phyloP scores from a whole-genome alignment of 345 rosid genomes.

The Cardamine chenopodiifolia region DNA sequence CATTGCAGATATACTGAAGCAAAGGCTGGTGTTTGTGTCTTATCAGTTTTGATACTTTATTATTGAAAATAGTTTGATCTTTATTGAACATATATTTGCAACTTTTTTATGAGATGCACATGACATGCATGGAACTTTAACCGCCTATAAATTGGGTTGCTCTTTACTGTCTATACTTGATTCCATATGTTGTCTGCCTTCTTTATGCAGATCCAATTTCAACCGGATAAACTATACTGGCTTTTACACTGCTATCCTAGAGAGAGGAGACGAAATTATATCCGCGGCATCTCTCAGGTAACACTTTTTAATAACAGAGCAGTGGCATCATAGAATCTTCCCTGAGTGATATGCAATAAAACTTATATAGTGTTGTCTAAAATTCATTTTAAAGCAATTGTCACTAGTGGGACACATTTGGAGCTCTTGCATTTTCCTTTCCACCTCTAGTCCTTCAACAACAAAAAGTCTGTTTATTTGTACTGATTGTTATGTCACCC shows the following conservation, averaged over 20 bases:
- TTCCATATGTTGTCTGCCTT: constrained; percentile 18
- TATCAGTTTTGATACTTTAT: neutral
- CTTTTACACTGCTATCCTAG: constrained; percentile 47
- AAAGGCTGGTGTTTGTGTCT: constrained; percentile 15
- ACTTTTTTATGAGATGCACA: neutral
- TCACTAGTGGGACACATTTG: constrained; percentile 6
- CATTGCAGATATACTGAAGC: constrained; percentile 9
- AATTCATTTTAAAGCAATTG: constrained; percentile 7
- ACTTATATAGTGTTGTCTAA: neutral
- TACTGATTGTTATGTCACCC: neutral
- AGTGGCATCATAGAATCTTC: neutral
- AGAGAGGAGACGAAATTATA: constrained; percentile 47
- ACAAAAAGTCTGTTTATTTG: neutral
- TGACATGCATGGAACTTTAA: constrained; percentile 1
- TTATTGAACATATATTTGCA: neutral
- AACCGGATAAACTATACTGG: constrained; percentile 45
- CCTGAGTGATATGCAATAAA: neutral
- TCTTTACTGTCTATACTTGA: constrained; percentile 15
- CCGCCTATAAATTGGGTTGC: neutral
- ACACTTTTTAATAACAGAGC: constrained; percentile 1
- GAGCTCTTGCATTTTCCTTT: neutral
- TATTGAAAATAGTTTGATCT: neutral
- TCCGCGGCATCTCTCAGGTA: constrained; percentile 49
- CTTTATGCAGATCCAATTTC: constrained; percentile 42
- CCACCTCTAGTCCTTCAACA: neutral